Evolutionary conservation across 345 rosid species (phyloP).

Genomic region (Syzygium grande): DNA sequence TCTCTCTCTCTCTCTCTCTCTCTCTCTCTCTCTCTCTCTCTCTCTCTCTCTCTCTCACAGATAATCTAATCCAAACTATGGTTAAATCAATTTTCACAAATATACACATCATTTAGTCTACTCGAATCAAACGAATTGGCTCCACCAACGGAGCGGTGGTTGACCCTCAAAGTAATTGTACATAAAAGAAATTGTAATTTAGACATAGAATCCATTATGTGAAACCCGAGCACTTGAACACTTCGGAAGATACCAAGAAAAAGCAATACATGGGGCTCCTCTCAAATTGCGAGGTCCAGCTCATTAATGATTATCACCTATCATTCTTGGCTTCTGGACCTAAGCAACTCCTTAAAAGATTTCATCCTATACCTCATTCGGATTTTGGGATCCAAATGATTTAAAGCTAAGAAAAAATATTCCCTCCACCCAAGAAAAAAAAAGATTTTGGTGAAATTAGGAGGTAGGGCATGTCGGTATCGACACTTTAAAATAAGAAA

Average conservation of each 20-base stretch:
- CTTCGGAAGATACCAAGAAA: not conserved
- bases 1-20: not conserved
- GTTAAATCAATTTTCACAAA: not conserved
- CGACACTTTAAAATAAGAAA: too few species aligned
- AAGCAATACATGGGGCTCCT: not conserved
- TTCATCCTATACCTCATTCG: too few species aligned
- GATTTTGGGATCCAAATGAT: too few species aligned
- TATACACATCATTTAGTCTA: not conserved
- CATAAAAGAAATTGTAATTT: not conserved
- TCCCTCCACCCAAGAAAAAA: too few species aligned
- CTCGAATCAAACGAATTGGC: not conserved
- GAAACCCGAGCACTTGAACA: not conserved
- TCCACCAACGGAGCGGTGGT: not conserved
- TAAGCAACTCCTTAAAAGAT: too few species aligned
- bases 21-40: not conserved
- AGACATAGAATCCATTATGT: not conserved
- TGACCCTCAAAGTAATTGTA: not conserved
- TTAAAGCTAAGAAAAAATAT: too few species aligned
- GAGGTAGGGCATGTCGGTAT: too few species aligned
- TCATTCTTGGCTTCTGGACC: too few species aligned
- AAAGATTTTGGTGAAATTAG: too few species aligned
- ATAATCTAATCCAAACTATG: not conserved
- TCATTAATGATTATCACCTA: not conserved
- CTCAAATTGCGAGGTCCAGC: not conserved
- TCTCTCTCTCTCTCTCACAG: too few species aligned